Evolutionary conservation across 495 filamentous ascomycete genomes (phyloP).

Genomic region (Aspergillus egyptiacus): DNA sequence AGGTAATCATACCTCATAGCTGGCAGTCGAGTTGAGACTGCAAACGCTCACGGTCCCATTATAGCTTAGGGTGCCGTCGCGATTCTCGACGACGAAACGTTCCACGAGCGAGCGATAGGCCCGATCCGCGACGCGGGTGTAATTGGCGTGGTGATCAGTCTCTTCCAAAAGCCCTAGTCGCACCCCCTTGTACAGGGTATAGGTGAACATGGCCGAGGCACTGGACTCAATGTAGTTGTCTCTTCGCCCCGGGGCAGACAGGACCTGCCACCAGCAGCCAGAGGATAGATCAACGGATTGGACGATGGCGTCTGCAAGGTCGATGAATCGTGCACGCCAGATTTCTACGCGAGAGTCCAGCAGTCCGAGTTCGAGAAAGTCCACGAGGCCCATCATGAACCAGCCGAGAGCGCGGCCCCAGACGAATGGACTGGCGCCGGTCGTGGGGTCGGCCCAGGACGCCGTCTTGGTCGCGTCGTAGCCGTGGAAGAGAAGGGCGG

Average conservation of each 20-base stretch:
- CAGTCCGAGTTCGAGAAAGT: constrained; percentile 41
- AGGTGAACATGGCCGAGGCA: constrained; percentile 55
- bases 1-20: constrained; percentile 37
- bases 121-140: constrained; percentile 17
- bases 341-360: constrained; percentile 19
- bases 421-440: constrained; percentile 49
- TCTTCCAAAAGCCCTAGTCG: constrained; percentile 36
- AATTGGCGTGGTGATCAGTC: not conserved
- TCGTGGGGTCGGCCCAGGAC: constrained; percentile 50
- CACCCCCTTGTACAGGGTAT: constrained; percentile 48
- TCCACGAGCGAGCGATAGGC: constrained; percentile 39
- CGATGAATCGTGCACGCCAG: constrained; percentile 33
- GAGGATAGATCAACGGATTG: constrained; percentile 38
- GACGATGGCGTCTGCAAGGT: constrained; percentile 37
- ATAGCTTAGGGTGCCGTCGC: constrained; percentile 43
- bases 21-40: constrained; percentile 43
- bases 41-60: constrained; percentile 52
- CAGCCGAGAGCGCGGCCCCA: constrained; percentile 56
- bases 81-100: constrained; percentile 32
- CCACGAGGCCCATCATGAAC: constrained; percentile 54
- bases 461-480: constrained; percentile 51
- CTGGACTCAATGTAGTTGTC: constrained; percentile 60
- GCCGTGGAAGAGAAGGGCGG: constrained; percentile 50
- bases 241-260: constrained; percentile 39
- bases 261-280: constrained; percentile 58